Percentiles rank a stretch among this genome's conserved stretches.
phyloP scores from a whole-genome alignment of 2,329 filamentous ascomycete genomes.

The Diplodia corticola region DNA sequence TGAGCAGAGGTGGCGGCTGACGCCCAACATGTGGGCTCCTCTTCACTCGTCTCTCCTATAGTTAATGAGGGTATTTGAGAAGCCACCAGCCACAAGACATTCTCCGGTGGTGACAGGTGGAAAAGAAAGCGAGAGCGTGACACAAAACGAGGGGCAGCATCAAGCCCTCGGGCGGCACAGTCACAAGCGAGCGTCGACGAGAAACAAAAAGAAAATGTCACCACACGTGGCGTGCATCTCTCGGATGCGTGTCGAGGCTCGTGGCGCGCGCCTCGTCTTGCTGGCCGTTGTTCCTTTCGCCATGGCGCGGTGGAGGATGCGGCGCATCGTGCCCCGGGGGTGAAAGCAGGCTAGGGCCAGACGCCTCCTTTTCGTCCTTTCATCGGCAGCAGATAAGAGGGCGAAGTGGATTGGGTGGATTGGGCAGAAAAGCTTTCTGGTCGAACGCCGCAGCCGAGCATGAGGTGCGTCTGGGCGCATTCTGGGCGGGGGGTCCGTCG shows the following conservation, averaged over 20 bases:
- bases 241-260: not conserved
- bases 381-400: not conserved
- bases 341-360: not conserved
- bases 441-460: conserved; percentile 5
- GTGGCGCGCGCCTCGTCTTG: not conserved
- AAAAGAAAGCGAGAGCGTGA: not conserved
- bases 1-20: too few species aligned
- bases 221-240: not conserved
- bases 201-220: not conserved
- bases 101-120: not conserved
- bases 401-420: not conserved
- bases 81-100: not conserved
- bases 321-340: not conserved
- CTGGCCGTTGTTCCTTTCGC: not conserved
- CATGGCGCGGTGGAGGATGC: not conserved
- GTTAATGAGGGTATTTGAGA: too few species aligned
- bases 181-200: not conserved
- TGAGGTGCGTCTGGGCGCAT: not conserved
- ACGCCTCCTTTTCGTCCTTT: not conserved
- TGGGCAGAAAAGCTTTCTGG: not conserved
- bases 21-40: too few species aligned
- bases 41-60: too few species aligned
- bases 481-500: not conserved
- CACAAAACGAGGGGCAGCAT: not conserved
- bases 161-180: not conserved